phyloP scores from a whole-genome alignment of 768 basidiomycete species.

The Suillus brevipes region DNA sequence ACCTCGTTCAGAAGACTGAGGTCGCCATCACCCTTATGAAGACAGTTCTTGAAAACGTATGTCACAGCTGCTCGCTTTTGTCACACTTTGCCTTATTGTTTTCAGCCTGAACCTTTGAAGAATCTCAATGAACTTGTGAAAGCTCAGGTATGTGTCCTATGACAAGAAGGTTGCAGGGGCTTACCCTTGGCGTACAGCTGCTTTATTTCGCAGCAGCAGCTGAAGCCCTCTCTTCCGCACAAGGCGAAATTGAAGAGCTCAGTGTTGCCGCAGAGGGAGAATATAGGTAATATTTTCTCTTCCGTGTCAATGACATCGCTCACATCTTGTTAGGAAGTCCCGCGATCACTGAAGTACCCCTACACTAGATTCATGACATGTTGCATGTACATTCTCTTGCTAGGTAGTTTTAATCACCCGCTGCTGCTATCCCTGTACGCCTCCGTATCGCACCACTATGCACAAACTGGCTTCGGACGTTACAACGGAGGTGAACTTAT shows the following conservation, averaged over 20 bases:
- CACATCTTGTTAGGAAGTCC: constrained; percentile 61
- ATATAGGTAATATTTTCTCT: constrained; percentile 61
- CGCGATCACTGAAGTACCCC: constrained; percentile 78
- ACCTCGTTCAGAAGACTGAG: constrained; percentile 97
- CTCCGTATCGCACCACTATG: background rate
- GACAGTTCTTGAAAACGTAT: constrained; percentile 95
- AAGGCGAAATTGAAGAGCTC: constrained; percentile 92
- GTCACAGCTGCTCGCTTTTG: constrained; percentile 29
- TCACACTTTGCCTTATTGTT: background rate
- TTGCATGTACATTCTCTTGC: background rate
- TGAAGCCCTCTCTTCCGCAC: constrained; percentile 76
- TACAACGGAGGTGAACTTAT: background rate
- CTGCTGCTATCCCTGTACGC: background rate
- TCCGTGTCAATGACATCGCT: constrained; percentile 9
- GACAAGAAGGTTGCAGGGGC: background rate
- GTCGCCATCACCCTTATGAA: constrained; percentile 97
- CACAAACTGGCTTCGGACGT: constrained; percentile 1
- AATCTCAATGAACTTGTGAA: constrained; percentile 91
- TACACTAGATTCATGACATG: constrained; percentile 23
- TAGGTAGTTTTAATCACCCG: background rate
- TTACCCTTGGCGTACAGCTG: constrained; percentile 43
- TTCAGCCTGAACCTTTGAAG: constrained; percentile 94
- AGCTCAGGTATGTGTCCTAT: constrained; percentile 60
- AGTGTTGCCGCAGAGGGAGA: constrained; percentile 92
- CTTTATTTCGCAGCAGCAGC: constrained; percentile 74